Conservation (phyloP, 495 filamentous ascomycete species). For the Clavariopsis aquatica region DNA sequence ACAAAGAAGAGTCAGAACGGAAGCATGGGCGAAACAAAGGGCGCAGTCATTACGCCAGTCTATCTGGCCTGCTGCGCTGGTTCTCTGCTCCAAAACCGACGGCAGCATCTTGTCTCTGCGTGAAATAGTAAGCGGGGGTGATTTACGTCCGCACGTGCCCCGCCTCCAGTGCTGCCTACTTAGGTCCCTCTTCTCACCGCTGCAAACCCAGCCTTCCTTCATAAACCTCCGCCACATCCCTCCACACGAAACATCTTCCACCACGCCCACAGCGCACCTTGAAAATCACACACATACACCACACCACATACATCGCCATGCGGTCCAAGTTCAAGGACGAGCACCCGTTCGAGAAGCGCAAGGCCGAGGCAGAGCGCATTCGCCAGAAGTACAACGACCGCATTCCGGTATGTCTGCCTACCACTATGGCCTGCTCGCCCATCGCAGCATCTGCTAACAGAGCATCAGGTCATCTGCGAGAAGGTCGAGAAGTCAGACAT, state of each 20-base stretch:
- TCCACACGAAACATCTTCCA: conserved; percentile 9
- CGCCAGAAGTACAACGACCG: conserved; percentile 98
- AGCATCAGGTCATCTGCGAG: conserved; percentile 89
- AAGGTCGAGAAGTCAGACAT: conserved; percentile 99
- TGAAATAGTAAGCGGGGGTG: conserved; percentile 15
- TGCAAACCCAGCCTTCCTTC: conserved; percentile 26
- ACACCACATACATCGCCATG: conserved; percentile 59
- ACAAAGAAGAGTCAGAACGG: conserved; percentile 25
- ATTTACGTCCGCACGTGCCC: conserved; percentile 18
- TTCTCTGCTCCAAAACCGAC: not conserved
- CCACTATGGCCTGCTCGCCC: conserved; percentile 15
- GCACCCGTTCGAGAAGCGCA: conserved; percentile 99
- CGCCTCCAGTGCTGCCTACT: conserved; percentile 27
- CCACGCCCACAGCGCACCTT: conserved; percentile 4
- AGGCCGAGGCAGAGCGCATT: conserved; percentile 98
- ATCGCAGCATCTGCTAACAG: conserved; percentile 19
- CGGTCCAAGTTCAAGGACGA: conserved; percentile 99
- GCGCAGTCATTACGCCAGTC: conserved; percentile 21
- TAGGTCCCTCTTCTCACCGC: conserved; percentile 28
- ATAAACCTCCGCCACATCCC: conserved; percentile 10
- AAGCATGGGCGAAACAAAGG: conserved; percentile 7
- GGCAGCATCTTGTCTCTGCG: conserved; percentile 8
- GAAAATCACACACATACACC: conserved; percentile 8
- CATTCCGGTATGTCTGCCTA: conserved; percentile 77
- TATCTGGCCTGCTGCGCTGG: not conserved